Conservation (phyloP, 768 basidiomycete species). For the Tubosaeta sp. region DNA sequence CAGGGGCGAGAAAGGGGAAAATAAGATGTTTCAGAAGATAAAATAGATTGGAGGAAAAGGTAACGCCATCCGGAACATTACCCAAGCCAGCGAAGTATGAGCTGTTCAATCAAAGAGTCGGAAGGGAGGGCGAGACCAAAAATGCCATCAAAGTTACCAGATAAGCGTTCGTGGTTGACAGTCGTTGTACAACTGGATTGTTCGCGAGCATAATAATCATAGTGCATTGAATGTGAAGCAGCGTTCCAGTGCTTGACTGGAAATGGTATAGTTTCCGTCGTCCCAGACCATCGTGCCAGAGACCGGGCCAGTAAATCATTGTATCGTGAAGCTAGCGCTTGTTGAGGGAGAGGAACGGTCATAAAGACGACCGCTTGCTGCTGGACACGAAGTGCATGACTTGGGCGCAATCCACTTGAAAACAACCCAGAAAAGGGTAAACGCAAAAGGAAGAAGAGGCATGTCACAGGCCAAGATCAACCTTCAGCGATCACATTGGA, state of each 20-base stretch:
- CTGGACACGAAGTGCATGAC: constrained; percentile 40
- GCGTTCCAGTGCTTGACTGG: constrained; percentile 52
- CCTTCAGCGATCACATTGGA: constrained; percentile 44
- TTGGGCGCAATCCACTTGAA: constrained; percentile 70
- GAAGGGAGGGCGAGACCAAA: constrained; percentile 72
- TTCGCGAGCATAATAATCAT: background rate
- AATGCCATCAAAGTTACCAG: constrained; percentile 56
- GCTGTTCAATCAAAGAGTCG: constrained; percentile 60
- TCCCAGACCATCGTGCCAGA: constrained; percentile 71
- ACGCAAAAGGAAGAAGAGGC: background rate
- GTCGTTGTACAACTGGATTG: constrained; percentile 47
- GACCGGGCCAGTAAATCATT: constrained; percentile 57
- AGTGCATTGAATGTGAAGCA: too few relatives aligned
- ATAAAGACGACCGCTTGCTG: constrained; percentile 47
- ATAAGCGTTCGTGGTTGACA: constrained; percentile 56
- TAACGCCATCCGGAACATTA: constrained; percentile 59
- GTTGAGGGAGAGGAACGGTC: constrained; percentile 47
- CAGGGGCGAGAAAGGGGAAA: constrained; percentile 41
- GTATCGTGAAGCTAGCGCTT: constrained; percentile 42
- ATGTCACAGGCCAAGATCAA: constrained; percentile 40
- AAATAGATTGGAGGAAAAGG: constrained; percentile 66
- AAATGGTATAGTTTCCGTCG: constrained; percentile 57
- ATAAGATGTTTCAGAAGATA: constrained; percentile 61
- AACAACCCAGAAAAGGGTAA: background rate
- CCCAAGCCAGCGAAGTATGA: constrained; percentile 45